Conservation (phyloP, 495 filamentous ascomycete genomes). For the Delitschia confertaspora region DNA sequence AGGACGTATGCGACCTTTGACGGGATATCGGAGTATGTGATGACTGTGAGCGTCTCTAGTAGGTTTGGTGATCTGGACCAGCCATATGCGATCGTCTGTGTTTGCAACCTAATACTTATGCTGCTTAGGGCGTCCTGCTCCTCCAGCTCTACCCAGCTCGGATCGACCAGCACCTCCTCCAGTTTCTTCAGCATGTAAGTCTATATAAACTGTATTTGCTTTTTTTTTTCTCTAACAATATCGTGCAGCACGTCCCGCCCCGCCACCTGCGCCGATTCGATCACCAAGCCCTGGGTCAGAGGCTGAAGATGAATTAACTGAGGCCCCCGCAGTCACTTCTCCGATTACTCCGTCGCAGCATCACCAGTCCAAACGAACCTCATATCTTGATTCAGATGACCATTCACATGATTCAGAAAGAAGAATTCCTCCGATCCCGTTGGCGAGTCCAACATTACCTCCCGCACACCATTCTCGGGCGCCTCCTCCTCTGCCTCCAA, state of each 20-base stretch:
- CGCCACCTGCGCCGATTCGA: slow-evolving; percentile 51
- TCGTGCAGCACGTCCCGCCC: slow-evolving; percentile 33
- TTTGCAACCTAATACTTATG: slow-evolving; percentile 18
- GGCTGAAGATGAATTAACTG: slow-evolving; percentile 78
- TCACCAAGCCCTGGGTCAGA: slow-evolving; percentile 74
- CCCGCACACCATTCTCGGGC: slow-evolving; percentile 52
- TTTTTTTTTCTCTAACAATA: not conserved
- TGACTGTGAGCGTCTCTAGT: slow-evolving; percentile 26
- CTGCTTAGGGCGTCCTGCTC: slow-evolving; percentile 40
- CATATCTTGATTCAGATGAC: slow-evolving; percentile 34
- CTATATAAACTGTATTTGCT: not conserved
- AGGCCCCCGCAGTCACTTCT: slow-evolving; percentile 15
- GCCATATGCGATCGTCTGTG: not conserved
- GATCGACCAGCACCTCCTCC: slow-evolving; percentile 46
- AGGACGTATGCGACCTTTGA: slow-evolving; percentile 17
- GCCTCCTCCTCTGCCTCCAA: slow-evolving; percentile 72
- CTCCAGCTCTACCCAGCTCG: slow-evolving; percentile 41
- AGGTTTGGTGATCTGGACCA: slow-evolving; percentile 6
- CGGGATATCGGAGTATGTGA: slow-evolving; percentile 24
- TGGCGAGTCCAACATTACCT: slow-evolving; percentile 35
- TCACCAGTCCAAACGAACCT: slow-evolving; percentile 24
- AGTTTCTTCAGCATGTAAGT: slow-evolving; percentile 32
- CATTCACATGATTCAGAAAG: slow-evolving; percentile 42
- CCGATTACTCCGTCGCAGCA: slow-evolving; percentile 28
- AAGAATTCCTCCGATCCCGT: slow-evolving; percentile 40